phyloP scores from a whole-genome alignment of 768 basidiomycete species.

The Pleurotus pulmonarius region DNA sequence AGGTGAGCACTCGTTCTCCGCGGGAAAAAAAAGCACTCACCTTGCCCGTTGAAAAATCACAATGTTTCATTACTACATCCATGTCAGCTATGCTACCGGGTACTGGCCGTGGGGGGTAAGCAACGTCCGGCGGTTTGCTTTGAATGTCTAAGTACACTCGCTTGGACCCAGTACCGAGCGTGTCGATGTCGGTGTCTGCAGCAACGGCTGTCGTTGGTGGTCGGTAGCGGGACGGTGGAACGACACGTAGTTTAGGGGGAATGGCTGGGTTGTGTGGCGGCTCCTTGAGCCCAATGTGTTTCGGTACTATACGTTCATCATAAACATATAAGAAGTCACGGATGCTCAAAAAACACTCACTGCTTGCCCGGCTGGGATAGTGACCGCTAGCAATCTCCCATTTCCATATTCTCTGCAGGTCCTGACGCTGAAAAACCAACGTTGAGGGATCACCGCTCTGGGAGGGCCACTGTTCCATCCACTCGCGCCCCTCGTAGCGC shows the following conservation, averaged over 20 bases:
- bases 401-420: conserved; percentile 84
- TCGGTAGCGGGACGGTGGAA: conserved; percentile 48
- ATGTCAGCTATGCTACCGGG: conserved; percentile 83
- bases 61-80: conserved; percentile 82
- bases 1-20: conserved; percentile 6
- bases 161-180: conserved; percentile 68
- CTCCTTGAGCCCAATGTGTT: conserved; percentile 51
- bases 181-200: conserved; percentile 38
- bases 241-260: conserved; percentile 41
- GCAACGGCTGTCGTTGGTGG: conserved; percentile 30
- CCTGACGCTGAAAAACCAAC: conserved; percentile 64
- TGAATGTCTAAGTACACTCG: conserved; percentile 73
- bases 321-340: not conserved
- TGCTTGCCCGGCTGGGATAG: conserved; percentile 69
- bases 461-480: conserved; percentile 35
- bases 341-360: conserved; percentile 39
- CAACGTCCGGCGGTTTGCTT: conserved; percentile 53
- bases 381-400: conserved; percentile 93
- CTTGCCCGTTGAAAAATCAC: conserved; percentile 75
- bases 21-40: conserved; percentile 27
- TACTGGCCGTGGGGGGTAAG: conserved; percentile 82
- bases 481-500: conserved; percentile 36
- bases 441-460: conserved; percentile 49
- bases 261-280: conserved; percentile 66
- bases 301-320: conserved; percentile 45